Evolutionary conservation across 2,329 filamentous ascomycete genomes (phyloP), one percentile per base, ranked within the genome.

Genomic region (Pestalotiopsis sp.): DNA sequence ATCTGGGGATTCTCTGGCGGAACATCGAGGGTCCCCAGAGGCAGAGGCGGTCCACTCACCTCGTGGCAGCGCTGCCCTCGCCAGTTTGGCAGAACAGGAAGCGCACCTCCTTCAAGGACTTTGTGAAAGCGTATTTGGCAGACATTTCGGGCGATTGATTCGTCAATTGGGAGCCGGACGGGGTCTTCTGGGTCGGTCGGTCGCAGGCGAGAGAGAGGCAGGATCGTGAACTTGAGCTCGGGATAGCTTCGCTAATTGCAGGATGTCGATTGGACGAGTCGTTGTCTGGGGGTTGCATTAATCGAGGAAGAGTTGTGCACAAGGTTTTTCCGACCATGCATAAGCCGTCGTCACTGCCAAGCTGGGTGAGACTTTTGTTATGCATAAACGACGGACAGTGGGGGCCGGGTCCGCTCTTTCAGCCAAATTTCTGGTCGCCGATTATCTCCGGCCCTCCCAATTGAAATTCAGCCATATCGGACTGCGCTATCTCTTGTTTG

Each of bases 71-170:
- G 86, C 95, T 97, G 80, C 94, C 91, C 80, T 97, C 92, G 73
- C 92, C 93, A 66, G 93, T 95, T 84, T 98, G 95, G 87, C 96
- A 98, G 85, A 98, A 95, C 77, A 97, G 88, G 85, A 99, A 99
- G 80, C 96, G 93, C 80, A 99, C 88, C 88, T 99, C 96, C 88
- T 94, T 97, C 81, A 99, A 87, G 74, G 90, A 86, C 82, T 94
- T 92, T 75, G 90, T 88, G 84, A 99, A 99, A 76, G 91, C 93
- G 85, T 97, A 98, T 87, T 96, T 97, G 83, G 88, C 86, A 75
- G 94, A 93, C 96, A 98, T 98, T 73, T 75, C 86, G 79, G 73
- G 75, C 71, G 45, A 57, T 56, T 41, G 59, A 70, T 62, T 68
- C 72, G 58, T 76, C 71, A 72, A 75, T 58, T 56, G 45, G 52